Conservation (phyloP, 2,329 filamentous ascomycete genomes). For the Colletotrichum tropicicola region DNA sequence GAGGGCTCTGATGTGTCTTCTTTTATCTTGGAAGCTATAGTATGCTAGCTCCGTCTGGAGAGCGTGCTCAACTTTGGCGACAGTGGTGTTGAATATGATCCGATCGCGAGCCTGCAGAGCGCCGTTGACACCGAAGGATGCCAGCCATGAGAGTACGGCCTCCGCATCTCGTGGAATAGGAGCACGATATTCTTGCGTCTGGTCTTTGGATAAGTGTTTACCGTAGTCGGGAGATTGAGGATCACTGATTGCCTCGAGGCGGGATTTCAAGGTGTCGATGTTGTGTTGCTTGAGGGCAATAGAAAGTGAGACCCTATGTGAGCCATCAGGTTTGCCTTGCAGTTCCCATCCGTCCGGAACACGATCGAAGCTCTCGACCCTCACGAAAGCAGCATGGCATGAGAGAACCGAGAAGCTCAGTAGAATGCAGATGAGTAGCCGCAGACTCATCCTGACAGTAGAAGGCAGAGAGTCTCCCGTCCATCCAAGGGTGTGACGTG, state of each 20-base stretch:
- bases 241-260: not conserved
- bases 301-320: not conserved
- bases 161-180: slow-evolving; percentile 38
- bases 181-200: not conserved
- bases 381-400: not conserved
- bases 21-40: slow-evolving; percentile 49
- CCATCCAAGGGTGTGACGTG: too few relatives aligned
- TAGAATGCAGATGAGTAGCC: not conserved
- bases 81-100: slow-evolving; percentile 52
- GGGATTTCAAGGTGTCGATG: not conserved
- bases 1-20: slow-evolving; percentile 50
- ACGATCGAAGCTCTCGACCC: not conserved
- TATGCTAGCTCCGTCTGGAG: slow-evolving; percentile 45
- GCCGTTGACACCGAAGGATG: slow-evolving; percentile 44
- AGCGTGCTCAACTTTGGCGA: slow-evolving; percentile 46
- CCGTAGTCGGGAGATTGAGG: not conserved
- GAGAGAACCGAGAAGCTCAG: not conserved
- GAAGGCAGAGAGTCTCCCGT: too few relatives aligned
- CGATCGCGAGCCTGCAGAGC: slow-evolving; percentile 47
- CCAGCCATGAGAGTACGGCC: slow-evolving; percentile 52
- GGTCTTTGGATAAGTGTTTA: not conserved
- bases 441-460: not conserved
- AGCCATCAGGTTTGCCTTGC: not conserved
- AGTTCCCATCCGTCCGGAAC: not conserved
- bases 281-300: not conserved